Evolutionary conservation across 2,329 filamentous ascomycete species (phyloP).

Genomic region (Phaeosphaeria sp.): DNA sequence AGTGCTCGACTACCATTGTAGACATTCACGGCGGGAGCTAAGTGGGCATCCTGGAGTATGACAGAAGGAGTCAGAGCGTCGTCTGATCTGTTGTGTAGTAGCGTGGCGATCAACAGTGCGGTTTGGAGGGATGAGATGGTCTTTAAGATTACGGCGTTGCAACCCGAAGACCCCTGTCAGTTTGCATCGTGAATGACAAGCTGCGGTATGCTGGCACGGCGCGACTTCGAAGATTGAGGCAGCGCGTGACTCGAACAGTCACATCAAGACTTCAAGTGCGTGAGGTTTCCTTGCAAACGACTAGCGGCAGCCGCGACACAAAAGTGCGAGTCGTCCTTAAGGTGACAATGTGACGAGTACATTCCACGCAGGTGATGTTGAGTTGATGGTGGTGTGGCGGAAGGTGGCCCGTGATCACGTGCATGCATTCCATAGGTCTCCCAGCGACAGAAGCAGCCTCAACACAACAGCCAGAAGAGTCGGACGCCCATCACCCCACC

Average conservation of each 20-base stretch:
- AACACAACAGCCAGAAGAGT: neutral
- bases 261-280: neutral
- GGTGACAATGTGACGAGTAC: neutral
- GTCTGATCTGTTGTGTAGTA: neutral
- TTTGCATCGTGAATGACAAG: no score
- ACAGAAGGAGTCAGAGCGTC: neutral
- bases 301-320: neutral
- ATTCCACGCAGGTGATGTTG: neutral
- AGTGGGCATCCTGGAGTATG: neutral
- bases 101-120: no score
- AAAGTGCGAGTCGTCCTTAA: neutral
- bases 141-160: no score
- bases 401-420: neutral
- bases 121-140: no score
- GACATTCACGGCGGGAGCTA: neutral
- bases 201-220: neutral
- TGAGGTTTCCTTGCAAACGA: neutral
- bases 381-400: neutral
- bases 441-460: neutral
- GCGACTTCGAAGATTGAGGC: neutral
- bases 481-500: conserved; percentile 1
- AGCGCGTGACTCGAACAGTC: neutral
- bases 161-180: no score
- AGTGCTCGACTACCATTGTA: neutral
- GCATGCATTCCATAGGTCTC: conserved; percentile 2